Evolutionary conservation across 2,329 filamentous ascomycete species (phyloP).

Genomic region (Tolypocladium album): DNA sequence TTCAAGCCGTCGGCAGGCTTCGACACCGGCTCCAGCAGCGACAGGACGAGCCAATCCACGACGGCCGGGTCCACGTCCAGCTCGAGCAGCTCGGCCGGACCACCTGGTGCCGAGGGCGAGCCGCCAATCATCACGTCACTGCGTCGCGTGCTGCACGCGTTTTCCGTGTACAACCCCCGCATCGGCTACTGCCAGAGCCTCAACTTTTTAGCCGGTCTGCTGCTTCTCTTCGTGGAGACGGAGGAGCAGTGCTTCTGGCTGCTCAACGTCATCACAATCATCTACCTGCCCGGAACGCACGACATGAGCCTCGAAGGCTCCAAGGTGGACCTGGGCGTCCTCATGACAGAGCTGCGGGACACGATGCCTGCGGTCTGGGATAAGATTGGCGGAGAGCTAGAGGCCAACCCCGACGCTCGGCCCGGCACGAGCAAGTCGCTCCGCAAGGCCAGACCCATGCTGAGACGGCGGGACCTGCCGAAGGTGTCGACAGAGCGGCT

Average conservation of each 20-base stretch:
- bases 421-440: slow-evolving; percentile 23
- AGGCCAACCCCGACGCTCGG: slow-evolving; percentile 31
- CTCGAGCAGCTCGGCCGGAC: slow-evolving; percentile 23
- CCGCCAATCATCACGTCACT: slow-evolving; percentile 72
- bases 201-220: slow-evolving; percentile 84
- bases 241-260: slow-evolving; percentile 92
- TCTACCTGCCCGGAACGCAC: slow-evolving; percentile 84
- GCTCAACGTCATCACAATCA: slow-evolving; percentile 80
- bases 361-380: slow-evolving; percentile 75
- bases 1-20: slow-evolving; percentile 57
- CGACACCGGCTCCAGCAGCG: slow-evolving; percentile 20
- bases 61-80: slow-evolving; percentile 17
- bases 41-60: slow-evolving; percentile 25
- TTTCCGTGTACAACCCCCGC: slow-evolving; percentile 78
- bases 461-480: slow-evolving; percentile 26
- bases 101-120: slow-evolving; percentile 38
- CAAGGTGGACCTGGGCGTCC: slow-evolving; percentile 85
- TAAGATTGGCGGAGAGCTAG: slow-evolving; percentile 74
- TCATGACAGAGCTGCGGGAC: slow-evolving; percentile 80
- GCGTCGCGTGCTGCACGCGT: slow-evolving; percentile 77
- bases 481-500: slow-evolving; percentile 44
- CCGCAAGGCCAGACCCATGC: slow-evolving; percentile 25
- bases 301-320: slow-evolving; percentile 83
- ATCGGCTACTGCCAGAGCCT: slow-evolving; percentile 95
- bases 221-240: slow-evolving; percentile 76